These are phyloP conservation scores for Pseudogymnoascus sp. DNA, from an alignment of 2,329 filamentous ascomycete genomes.

Conservation along the genomic window DNA sequence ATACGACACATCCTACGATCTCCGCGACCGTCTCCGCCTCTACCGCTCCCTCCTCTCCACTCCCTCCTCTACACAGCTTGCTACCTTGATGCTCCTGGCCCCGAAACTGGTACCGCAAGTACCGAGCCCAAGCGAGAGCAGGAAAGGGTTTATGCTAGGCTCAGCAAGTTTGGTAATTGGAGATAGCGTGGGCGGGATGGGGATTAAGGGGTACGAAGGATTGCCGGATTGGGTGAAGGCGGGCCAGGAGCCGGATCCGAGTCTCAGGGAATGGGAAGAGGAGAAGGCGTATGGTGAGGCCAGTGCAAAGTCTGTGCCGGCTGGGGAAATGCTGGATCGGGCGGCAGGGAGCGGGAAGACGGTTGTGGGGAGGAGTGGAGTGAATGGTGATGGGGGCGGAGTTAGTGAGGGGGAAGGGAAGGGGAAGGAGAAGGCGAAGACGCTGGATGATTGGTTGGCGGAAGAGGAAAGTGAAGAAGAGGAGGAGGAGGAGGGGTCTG, in stretches of 20 bases:
- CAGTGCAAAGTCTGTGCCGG: slow-evolving; percentile 42
- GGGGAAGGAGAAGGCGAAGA: slow-evolving; percentile 52
- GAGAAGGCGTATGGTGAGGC: slow-evolving; percentile 34
- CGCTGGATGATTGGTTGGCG: slow-evolving; percentile 86
- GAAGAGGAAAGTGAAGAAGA: slow-evolving; percentile 59
- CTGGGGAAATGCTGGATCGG: slow-evolving; percentile 58
- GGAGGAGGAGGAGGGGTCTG: slow-evolving; percentile 43
- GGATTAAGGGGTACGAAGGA: slow-evolving; percentile 69
- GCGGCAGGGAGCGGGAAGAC: slow-evolving; percentile 37
- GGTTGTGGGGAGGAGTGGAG: slow-evolving; percentile 32
- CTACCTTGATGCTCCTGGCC: slow-evolving; percentile 81
- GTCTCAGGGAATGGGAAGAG: slow-evolving; percentile 57
- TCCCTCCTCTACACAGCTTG: slow-evolving; percentile 71
- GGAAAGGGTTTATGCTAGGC: slow-evolving; percentile 72
- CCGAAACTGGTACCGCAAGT: slow-evolving; percentile 91
- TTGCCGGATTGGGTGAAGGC: slow-evolving; percentile 79
- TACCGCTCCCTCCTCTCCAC: slow-evolving; percentile 78
- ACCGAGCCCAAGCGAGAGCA: slow-evolving; percentile 78
- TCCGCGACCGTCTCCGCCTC: slow-evolving; percentile 82
- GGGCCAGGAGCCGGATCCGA: slow-evolving; percentile 72
- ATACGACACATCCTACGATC: slow-evolving; percentile 91
- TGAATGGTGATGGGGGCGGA: slow-evolving; percentile 39
- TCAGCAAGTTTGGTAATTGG: slow-evolving; percentile 81
- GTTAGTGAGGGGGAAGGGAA: slow-evolving; percentile 41
- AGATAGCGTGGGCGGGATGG: slow-evolving; percentile 64